Base-by-base conservation (phyloP, 140 eudicot genomes). In the Oenanthe javanica region DNA sequence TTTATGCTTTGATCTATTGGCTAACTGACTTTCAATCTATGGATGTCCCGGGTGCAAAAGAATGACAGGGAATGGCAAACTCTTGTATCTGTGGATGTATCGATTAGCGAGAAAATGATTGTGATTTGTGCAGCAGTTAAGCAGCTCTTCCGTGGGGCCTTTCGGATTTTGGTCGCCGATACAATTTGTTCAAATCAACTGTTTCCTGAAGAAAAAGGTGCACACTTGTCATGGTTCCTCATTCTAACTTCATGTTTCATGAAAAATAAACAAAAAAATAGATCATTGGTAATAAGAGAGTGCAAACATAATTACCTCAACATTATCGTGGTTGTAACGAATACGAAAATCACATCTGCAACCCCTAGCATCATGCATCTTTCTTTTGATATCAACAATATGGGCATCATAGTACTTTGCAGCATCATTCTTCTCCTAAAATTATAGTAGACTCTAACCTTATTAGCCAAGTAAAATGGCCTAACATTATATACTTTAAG, bases 321-420 rank as follows among this genome's bases (percentile, higher is more conserved):
- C 43, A 38, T 87, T 85, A 77, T 92, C 90, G 71, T 94, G 96
- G 79, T 84, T 87, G 50, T 94, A 94, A 36, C 88, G 88, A 75
- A 94, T 79, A 82, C 80, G 81, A 87, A 90, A 95, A 79, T 89
- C 67, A 84, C 97, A 95, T 82, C 97, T 81, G 87, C 99, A 92
- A 50, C 97, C 99, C 83, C 97, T 88, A 76, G 91, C 87, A 83
- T 95, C 99, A 84, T 95, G 99, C 91, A 85, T 75, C 81, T 86
- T 90, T 75, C 93, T 83, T 74, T 87, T 89, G 71, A 92, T 81
- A 47, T 88, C 89, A 2, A 89, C 21, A 81, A 95, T 86, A 80
- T 81, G 90, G 59, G 93, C 99, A 79, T 95, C 99, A 79, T 85
- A 88, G 72, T 95, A 88, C 77, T 88, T 86, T 71, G 97, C 93